Conservation (phyloP, 2,329 filamentous ascomycete species). For the Trichoderma semiorbis region DNA sequence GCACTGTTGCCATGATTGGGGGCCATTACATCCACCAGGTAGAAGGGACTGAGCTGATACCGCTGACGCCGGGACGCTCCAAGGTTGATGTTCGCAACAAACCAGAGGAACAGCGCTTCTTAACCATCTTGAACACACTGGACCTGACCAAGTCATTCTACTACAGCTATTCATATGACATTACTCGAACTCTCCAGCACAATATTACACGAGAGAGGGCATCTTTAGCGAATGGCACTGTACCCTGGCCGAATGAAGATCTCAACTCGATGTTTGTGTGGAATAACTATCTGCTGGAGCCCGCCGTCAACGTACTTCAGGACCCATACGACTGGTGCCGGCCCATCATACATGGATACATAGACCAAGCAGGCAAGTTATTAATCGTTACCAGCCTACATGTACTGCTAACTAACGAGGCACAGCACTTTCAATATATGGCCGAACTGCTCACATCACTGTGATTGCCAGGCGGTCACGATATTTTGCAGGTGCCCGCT, state of each 20-base stretch:
- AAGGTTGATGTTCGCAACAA: constrained; percentile 75
- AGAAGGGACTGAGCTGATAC: constrained; percentile 87
- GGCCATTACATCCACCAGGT: constrained; percentile 96
- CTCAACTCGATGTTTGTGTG: constrained; percentile 97
- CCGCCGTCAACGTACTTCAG: constrained; percentile 65
- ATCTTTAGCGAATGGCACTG: constrained; percentile 62
- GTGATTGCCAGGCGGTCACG: constrained; percentile 89
- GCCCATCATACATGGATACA: constrained; percentile 92
- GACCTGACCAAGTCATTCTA: constrained; percentile 92
- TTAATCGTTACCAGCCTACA: too few relatives aligned
- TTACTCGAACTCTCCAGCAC: constrained; percentile 86
- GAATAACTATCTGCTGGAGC: constrained; percentile 85
- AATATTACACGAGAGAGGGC: constrained; percentile 82
- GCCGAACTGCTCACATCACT: constrained; percentile 84
- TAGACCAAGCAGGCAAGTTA: constrained; percentile 72
- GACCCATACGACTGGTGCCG: constrained; percentile 94
- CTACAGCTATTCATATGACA: constrained; percentile 97
- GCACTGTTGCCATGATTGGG: constrained; percentile 91
- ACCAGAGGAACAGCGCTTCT: constrained; percentile 77
- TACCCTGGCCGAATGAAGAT: constrained; percentile 57
- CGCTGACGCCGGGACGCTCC: constrained; percentile 72
- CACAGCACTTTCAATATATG: constrained; percentile 73
- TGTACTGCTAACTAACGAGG: neutral
- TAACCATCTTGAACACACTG: constrained; percentile 84
- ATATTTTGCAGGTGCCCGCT: constrained; percentile 90